Conservation (phyloP, 2,329 filamentous ascomycete genomes). For the Aspergillus arachidicola region DNA sequence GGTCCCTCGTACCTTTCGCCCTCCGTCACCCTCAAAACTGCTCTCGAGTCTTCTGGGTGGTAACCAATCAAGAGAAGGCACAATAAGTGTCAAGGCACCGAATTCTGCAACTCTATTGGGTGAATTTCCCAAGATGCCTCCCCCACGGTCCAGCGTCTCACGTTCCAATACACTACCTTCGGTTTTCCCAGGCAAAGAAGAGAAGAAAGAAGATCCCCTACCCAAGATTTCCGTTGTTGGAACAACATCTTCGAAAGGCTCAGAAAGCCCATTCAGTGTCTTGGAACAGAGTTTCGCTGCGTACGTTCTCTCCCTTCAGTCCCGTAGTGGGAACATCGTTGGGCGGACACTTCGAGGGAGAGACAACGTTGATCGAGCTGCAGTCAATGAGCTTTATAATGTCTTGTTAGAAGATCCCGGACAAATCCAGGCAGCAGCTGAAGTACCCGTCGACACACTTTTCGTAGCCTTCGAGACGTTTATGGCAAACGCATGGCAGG, state of each 20-base stretch:
- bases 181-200: constrained; percentile 50
- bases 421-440: constrained; percentile 73
- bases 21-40: constrained; percentile 86
- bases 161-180: constrained; percentile 49
- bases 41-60: constrained; percentile 78
- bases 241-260: constrained; percentile 53
- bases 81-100: constrained; percentile 37
- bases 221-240: constrained; percentile 55
- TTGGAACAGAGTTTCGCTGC: constrained; percentile 84
- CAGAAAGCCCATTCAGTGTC: constrained; percentile 67
- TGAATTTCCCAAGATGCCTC: constrained; percentile 48
- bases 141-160: constrained; percentile 39
- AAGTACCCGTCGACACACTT: constrained; percentile 78
- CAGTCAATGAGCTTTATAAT: constrained; percentile 90
- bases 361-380: constrained; percentile 70
- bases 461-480: constrained; percentile 96
- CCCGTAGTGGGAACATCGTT: constrained; percentile 83
- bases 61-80: constrained; percentile 40
- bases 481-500: constrained; percentile 81
- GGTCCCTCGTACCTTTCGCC: constrained; percentile 64
- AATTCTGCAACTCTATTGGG: constrained; percentile 41
- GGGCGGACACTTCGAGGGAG: constrained; percentile 75
- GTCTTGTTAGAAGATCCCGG: constrained; percentile 79
- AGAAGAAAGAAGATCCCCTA: constrained; percentile 41
- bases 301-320: constrained; percentile 79